A percentile compares a stretch with the other conserved stretches of the same genome.
These are phyloP conservation scores for Stephania cephalantha DNA, from an alignment of 164 flowering plant genomes.

Conservation along the genomic window DNA sequence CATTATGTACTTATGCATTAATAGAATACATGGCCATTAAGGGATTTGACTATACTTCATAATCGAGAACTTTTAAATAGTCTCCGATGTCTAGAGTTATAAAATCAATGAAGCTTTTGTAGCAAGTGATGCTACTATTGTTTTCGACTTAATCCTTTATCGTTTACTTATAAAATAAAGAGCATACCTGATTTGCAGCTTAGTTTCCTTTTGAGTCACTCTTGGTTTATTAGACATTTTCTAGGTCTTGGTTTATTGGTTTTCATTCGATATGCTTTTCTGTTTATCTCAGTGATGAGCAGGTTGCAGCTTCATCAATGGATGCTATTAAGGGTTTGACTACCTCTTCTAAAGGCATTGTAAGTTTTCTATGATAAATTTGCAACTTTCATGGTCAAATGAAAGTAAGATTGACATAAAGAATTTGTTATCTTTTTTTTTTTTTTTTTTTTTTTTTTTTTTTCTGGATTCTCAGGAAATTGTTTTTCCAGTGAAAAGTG, in stretches of 20 bases:
- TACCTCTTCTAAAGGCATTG: conserved; percentile 54
- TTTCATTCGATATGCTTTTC: not conserved
- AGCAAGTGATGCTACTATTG: not conserved
- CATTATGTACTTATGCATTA: no score
- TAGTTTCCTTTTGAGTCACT: not conserved
- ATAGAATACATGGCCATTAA: no score
- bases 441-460: no score
- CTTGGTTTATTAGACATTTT: not conserved
- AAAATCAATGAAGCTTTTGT: no score
- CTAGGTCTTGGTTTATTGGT: not conserved
- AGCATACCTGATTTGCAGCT: not conserved
- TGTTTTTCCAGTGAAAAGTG: conserved; percentile 48
- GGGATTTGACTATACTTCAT: no score
- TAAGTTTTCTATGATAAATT: conserved; percentile 24
- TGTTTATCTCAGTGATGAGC: conserved; percentile 52
- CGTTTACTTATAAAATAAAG: not conserved
- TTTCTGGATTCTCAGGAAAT: conserved; percentile 41
- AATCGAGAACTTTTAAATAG: no score
- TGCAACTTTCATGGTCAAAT: not conserved
- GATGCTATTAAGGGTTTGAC: conserved; percentile 69
- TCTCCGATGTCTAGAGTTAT: no score
- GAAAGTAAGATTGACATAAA: not conserved
- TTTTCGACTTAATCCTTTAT: not conserved
- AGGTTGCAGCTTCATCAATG: conserved; percentile 57
- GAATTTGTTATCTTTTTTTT: not conserved